phyloP scores from a whole-genome alignment of 805 yeast species.

The Candida silvatica region DNA sequence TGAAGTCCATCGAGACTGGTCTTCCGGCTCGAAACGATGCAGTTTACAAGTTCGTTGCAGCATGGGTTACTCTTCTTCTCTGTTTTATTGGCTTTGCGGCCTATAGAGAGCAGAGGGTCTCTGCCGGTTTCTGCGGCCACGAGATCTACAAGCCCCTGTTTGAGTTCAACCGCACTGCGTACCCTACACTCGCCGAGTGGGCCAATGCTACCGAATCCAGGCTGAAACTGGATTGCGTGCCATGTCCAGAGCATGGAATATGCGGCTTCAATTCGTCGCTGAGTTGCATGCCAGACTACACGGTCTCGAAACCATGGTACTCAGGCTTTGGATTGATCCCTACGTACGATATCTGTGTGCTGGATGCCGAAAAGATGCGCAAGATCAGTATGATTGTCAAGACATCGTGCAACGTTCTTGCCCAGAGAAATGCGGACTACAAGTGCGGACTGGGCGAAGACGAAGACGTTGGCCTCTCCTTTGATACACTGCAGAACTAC shows the following conservation, averaged over 20 bases:
- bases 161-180: constrained; percentile 7
- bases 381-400: constrained; percentile 59
- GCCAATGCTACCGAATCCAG: constrained; percentile 33
- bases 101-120: constrained; percentile 47
- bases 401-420: constrained; percentile 55
- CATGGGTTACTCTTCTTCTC: constrained; percentile 9
- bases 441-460: constrained; percentile 26
- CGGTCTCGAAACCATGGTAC: constrained; percentile 44
- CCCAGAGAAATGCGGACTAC: constrained; percentile 61
- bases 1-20: constrained; percentile 7
- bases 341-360: constrained; percentile 55
- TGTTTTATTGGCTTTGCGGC: constrained; percentile 5
- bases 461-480: constrained; percentile 35
- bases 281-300: constrained; percentile 67
- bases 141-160: constrained; percentile 37
- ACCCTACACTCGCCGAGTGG: constrained; percentile 12
- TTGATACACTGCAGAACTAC: constrained; percentile 50
- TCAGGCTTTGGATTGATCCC: constrained; percentile 49
- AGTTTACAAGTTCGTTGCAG: constrained; percentile 6
- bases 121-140: constrained; percentile 71
- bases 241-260: constrained; percentile 77
- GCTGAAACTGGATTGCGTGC: constrained; percentile 58
- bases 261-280: constrained; percentile 59
- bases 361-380: constrained; percentile 69
- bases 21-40: not conserved